phyloP scores from a whole-genome alignment of 148 eudicot genomes.

The Chenopodium album region DNA sequence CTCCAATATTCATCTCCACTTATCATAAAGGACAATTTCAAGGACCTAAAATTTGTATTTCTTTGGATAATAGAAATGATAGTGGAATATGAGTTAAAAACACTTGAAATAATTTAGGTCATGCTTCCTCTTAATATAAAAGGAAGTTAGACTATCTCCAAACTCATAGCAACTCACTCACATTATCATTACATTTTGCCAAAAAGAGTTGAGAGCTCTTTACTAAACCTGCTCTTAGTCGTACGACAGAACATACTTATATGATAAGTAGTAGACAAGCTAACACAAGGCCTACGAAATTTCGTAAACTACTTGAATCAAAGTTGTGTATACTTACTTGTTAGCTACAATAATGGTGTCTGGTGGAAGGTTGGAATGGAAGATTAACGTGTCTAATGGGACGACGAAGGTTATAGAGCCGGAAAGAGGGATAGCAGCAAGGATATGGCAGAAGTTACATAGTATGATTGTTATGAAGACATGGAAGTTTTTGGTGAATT shows the following conservation, averaged over 20 bases:
- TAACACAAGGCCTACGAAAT: not conserved
- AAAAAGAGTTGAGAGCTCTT: conserved; percentile 12
- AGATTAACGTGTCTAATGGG: conserved; percentile 52
- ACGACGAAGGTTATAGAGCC: conserved; percentile 45
- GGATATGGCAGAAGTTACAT: conserved; percentile 24
- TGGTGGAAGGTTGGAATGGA: conserved; percentile 59
- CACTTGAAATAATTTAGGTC: conserved; percentile 21
- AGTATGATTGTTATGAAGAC: conserved; percentile 29
- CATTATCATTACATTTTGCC: not conserved
- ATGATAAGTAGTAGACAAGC: not conserved
- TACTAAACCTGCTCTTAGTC: too few relatives aligned
- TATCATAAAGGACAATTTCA: conserved; percentile 22
- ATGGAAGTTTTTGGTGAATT: conserved; percentile 47
- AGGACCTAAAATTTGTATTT: conserved; percentile 17
- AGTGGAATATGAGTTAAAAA: conserved; percentile 29
- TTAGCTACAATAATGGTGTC: conserved; percentile 37
- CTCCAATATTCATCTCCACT: conserved; percentile 22
- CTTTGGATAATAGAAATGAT: conserved; percentile 11
- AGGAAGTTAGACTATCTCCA: not conserved
- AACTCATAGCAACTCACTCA: not conserved
- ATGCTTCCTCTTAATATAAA: conserved; percentile 9
- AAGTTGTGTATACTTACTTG: not conserved
- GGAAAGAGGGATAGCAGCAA: conserved; percentile 18
- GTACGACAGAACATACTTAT: conserved; percentile 8
- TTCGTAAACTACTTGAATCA: not conserved